Evolutionary conservation across 192 early-diverging fungal species (phyloP), one percentile per base, ranked within the genome.

Genomic region (Backusella westeae): DNA sequence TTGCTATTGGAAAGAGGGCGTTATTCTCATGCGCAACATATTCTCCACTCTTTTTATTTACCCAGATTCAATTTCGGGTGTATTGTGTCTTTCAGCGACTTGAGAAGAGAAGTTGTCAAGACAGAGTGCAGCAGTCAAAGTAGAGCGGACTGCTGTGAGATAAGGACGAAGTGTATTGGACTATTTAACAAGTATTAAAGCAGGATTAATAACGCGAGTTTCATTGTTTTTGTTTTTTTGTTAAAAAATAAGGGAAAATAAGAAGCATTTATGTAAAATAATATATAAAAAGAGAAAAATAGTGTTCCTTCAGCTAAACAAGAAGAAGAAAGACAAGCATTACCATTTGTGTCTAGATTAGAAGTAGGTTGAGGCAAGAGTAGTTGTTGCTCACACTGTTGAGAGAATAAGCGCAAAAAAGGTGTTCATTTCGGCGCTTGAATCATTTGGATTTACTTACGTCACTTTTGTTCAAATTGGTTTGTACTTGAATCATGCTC

Each of bases 31-130:
- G 32, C 32, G 32, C 32, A 32, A 32, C n/a, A 21, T 23, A 3
- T 3, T 23, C 21, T 6, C 7, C n/a, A 19, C 19, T 56, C 0
- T 21, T 56, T 2, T 21, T 56, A n/a, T 3, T 66, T 88, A 94
- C 94, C 88, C 83, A 12, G 94, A 95, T 82, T 99, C 97, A 23
- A 99, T 91, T 84, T 99, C 97, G 67, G 97, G 97, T 82, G 96
- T 96, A 82, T 99, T 99, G 90, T 99, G 97, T 76, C 97, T 88
- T 78, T 99, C 97, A 29, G 96, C 96, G 14, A 96, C 91, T 80
- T 99, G 96, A 38, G 97, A 99, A 23, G 95, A 91, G 86, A 99
- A 99, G 89, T 98, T 99, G 82, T 97, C 96, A 23, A 99, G 85
- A 75, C 97, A 99, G 79, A 99, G 84, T 1, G 96, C 95, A 14